Base-by-base conservation (phyloP, 23 red algal genomes). In the Gracilaria domingensis region DNA sequence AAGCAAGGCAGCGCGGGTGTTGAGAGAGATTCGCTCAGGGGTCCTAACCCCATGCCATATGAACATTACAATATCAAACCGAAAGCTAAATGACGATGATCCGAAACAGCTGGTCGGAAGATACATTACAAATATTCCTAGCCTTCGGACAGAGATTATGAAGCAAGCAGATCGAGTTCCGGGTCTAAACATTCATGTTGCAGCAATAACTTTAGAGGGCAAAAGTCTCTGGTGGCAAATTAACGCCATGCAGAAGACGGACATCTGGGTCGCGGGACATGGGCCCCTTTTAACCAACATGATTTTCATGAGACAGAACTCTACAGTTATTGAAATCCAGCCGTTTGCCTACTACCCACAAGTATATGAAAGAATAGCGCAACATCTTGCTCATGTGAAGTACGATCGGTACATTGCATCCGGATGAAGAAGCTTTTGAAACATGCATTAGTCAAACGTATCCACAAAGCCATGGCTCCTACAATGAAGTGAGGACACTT, bases 301-400 rank as follows among this genome's bases (percentile, higher is more conserved):
- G 80, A 20, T 97, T 14, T 97, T 97, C 79, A 50, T 97, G 87
- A 73, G 86, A 29, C 79, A 84, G 3, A 88, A 89, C 35, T 89
- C 89, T 24, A 86, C 80, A 28, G 34, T 93, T 9, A 81, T 97
- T 77, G 95, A 97, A 66, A 53, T 97, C 29, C 83, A 87, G 37
- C 95, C 95, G 1, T 97, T 97, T 87, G 61, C 62, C 21, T 97
- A 97, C 47, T 94, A 97, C 64, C 85, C 95, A 2, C 76, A 86
- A 45, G 54, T 75, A 1, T 97, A 93, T 37, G 90, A 97, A 82
- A 88, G 82, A 36, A 76, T 97, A 40, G 95, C 90, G 18, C 34
- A 57, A 45, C 70, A 81, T 30, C 69, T 91, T n/a, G 95, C 95
- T 35, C 75, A 81, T 35, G 67, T 96, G 36, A 60, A 69, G 54